Conservation (phyloP, 495 filamentous ascomycete genomes). For the Lasiosphaeria hispida region DNA sequence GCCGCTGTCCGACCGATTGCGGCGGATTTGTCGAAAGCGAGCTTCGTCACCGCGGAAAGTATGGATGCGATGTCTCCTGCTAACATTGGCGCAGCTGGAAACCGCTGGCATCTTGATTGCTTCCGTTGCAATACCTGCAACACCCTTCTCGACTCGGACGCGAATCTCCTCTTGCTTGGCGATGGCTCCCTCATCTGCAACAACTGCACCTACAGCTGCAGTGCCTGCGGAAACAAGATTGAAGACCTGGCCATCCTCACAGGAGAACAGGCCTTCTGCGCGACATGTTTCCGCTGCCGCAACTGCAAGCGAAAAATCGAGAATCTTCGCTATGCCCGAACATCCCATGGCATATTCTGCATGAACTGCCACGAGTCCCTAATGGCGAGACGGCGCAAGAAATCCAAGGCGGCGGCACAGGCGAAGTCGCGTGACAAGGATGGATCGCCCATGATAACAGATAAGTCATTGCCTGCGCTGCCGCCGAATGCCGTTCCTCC, state of each 20-base stretch:
- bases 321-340: slow-evolving; percentile 95
- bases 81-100: slow-evolving; percentile 67
- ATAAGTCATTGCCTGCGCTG: slow-evolving; percentile 92
- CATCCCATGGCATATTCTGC: slow-evolving; percentile 98
- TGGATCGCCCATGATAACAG: slow-evolving; percentile 64
- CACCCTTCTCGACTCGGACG: slow-evolving; percentile 95
- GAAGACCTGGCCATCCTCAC: slow-evolving; percentile 98
- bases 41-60: not conserved
- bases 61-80: not conserved
- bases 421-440: slow-evolving; percentile 61
- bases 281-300: slow-evolving; percentile 92
- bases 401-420: slow-evolving; percentile 63
- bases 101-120: slow-evolving; percentile 98
- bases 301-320: slow-evolving; percentile 99
- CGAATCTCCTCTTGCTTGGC: slow-evolving; percentile 93
- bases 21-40: not conserved
- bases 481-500: slow-evolving; percentile 70
- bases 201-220: slow-evolving; percentile 99
- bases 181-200: slow-evolving; percentile 98
- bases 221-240: slow-evolving; percentile 94
- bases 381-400: slow-evolving; percentile 93
- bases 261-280: slow-evolving; percentile 98
- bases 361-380: slow-evolving; percentile 99
- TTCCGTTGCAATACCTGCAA: slow-evolving; percentile 97
- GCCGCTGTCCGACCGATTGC: not conserved